These are phyloP conservation scores for Exserohilum rostratum DNA, from an alignment of 2,329 filamentous ascomycete species.

Conservation along the genomic window DNA sequence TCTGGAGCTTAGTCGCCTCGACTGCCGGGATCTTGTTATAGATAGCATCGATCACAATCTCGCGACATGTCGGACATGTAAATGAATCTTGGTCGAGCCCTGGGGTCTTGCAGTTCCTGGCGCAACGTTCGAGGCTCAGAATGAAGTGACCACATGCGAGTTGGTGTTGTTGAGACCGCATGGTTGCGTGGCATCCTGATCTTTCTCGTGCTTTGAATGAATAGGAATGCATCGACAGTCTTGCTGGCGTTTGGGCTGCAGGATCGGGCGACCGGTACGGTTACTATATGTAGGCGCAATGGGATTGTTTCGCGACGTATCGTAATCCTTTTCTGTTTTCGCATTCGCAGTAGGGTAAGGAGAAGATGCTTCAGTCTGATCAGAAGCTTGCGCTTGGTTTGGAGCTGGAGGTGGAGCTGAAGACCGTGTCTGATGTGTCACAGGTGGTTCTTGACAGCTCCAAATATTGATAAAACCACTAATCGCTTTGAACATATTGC, in stretches of 20 bases:
- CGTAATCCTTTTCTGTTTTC: not conserved
- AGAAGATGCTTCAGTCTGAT: not conserved
- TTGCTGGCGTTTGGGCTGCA: not conserved
- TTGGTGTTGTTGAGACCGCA: slow-evolving; percentile 6
- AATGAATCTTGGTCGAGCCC: no score
- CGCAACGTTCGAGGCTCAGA: not conserved
- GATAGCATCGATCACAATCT: no score
- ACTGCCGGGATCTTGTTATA: no score
- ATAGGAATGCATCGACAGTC: not conserved
- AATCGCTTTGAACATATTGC: no score
- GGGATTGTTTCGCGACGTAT: not conserved
- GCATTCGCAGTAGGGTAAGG: not conserved
- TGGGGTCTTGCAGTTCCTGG: no score
- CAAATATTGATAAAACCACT: no score
- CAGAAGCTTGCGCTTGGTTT: no score
- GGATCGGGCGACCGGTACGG: not conserved
- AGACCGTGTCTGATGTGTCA: no score
- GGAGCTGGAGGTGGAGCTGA: no score
- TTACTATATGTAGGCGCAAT: not conserved
- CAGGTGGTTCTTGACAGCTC: no score
- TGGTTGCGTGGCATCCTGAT: not conserved
- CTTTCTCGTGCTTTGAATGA: not conserved
- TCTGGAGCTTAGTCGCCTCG: no score
- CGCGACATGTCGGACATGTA: no score
- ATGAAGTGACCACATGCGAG: slow-evolving; percentile 25